phyloP scores from a whole-genome alignment of 352 stramenopile genomes.

The Phytophthora kernoviae region DNA sequence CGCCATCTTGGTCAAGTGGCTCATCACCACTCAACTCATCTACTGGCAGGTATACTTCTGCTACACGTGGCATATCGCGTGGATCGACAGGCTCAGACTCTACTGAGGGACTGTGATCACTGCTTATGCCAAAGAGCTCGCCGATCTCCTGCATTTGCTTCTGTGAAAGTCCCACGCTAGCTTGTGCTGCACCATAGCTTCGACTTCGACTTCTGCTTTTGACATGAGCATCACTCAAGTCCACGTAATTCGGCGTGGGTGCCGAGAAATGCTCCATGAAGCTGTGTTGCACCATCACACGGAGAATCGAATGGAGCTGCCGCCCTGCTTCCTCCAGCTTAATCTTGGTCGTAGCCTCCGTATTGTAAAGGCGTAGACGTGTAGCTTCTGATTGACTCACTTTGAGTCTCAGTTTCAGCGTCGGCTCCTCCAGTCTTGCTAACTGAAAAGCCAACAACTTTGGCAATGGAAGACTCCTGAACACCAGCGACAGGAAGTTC shows the following conservation, averaged over 20 bases:
- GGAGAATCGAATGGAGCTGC: slow-evolving; percentile 63
- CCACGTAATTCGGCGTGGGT: slow-evolving; percentile 16
- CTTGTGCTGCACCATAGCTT: slow-evolving; percentile 21
- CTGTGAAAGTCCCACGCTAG: slow-evolving; percentile 34
- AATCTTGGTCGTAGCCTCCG: slow-evolving; percentile 56
- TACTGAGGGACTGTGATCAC: slow-evolving; percentile 14
- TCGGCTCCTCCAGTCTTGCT: slow-evolving; percentile 67
- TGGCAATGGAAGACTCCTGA: slow-evolving; percentile 69
- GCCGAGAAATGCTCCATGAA: slow-evolving; percentile 67
- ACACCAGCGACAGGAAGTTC: slow-evolving; percentile 83
- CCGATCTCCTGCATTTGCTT: slow-evolving; percentile 58
- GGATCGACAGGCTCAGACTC: slow-evolving; percentile 21
- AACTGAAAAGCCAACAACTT: slow-evolving; percentile 83
- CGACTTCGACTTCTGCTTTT: slow-evolving; percentile 32
- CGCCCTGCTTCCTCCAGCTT: slow-evolving; percentile 65
- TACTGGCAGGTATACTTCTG: slow-evolving; percentile 36
- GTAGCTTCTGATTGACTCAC: slow-evolving; percentile 75
- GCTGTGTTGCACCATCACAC: slow-evolving; percentile 69
- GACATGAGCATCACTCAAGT: slow-evolving; percentile 18
- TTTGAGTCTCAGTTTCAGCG: slow-evolving; percentile 70
- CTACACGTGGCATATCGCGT: slow-evolving; percentile 35
- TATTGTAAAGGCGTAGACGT: slow-evolving; percentile 59
- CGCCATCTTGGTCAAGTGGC: slow-evolving; percentile 9
- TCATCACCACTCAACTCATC: slow-evolving; percentile 36
- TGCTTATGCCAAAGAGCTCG: slow-evolving; percentile 55